Base-by-base conservation (phyloP, 129 eudicot genomes). In the Lonicera japonica region DNA sequence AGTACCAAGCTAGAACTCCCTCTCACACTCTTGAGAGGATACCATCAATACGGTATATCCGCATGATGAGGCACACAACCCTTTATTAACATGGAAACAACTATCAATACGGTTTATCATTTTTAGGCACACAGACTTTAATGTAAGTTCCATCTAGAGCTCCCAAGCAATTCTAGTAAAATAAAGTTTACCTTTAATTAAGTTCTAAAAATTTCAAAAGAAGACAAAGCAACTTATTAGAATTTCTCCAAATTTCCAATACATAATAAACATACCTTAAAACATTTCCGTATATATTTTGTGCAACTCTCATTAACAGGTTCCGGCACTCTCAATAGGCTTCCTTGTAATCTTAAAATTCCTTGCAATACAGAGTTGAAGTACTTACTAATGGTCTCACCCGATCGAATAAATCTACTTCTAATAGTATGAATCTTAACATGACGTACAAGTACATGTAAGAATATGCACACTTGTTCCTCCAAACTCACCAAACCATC, bases 381-480 rank as follows among this genome's bases (percentile, higher is more conserved):
- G 10, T 54, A 11, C 18, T 55, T 34, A 52, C 69, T 70, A 34
- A 70, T 54, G 21, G 56, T 62, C 39, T 70, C 75, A 3, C 65
- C 54, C 0, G 45, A 65, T 1, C 52, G 54, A 8, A 11, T 19
- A 40, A 62, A 71, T 22, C 24, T 23, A 34, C 11, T 19, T 29
- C 43, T 40, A 8, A 63, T 54, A n/a, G n/a, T n/a, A n/a, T n/a
- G n/a, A n/a, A n/a, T n/a, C n/a, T n/a, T n/a, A n/a, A n/a, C n/a
- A n/a, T n/a, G n/a, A n/a, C n/a, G n/a, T n/a, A n/a, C n/a, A n/a
- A n/a, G n/a, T n/a, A n/a, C n/a, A n/a, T n/a, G n/a, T n/a, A n/a
- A n/a, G n/a, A n/a, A n/a, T n/a, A n/a, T n/a, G n/a, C n/a, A n/a
- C n/a, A n/a, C n/a, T n/a, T n/a, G n/a, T n/a, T n/a, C n/a, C n/a